Percentiles rank a stretch among this genome's conserved stretches.
These are phyloP conservation scores for Trametes gibbosa DNA, from an alignment of 768 basidiomycete genomes.

Conservation along the genomic window DNA sequence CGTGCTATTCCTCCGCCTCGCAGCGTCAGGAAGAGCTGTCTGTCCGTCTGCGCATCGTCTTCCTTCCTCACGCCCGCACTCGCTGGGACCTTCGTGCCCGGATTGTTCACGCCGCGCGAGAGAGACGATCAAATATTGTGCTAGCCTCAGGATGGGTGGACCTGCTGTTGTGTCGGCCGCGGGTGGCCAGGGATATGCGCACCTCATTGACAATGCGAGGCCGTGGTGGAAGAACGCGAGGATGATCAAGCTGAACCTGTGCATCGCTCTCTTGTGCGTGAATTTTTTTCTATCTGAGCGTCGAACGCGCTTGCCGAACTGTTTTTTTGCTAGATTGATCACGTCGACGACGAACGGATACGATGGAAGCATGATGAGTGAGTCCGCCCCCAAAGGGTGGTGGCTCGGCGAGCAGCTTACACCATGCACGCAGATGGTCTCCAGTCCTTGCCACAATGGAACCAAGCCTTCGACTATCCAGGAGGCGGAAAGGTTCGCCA, in stretches of 20 bases:
- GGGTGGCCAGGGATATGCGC: conserved; percentile 19
- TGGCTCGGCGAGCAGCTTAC: neutral
- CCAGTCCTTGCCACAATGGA: conserved; percentile 39
- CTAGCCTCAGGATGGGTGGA: conserved; percentile 25
- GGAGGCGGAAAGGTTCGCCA: conserved; percentile 28
- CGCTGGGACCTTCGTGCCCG: neutral
- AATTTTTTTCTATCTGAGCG: neutral
- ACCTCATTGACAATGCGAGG: conserved; percentile 20
- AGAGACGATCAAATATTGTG: neutral
- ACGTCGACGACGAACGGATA: conserved; percentile 39
- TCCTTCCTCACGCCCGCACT: conserved; percentile 8
- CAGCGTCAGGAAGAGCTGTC: conserved; percentile 1
- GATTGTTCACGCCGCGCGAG: neutral
- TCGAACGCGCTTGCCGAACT: no score
- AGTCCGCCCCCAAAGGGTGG: neutral
- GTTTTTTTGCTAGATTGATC: conserved; percentile 27
- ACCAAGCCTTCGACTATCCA: conserved; percentile 32
- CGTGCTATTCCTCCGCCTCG: conserved; percentile 3
- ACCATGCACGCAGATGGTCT: conserved; percentile 30
- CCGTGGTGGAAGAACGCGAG: conserved; percentile 27
- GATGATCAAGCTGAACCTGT: conserved; percentile 27
- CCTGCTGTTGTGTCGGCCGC: conserved; percentile 23
- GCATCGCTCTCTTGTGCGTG: conserved; percentile 30
- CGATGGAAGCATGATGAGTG: conserved; percentile 42
- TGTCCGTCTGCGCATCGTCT: neutral